A percentile compares a stretch with the other conserved stretches of the same genome.
phyloP scores from a whole-genome alignment of 164 flowering plant genomes.

The Tetrastigma voinierianum region DNA sequence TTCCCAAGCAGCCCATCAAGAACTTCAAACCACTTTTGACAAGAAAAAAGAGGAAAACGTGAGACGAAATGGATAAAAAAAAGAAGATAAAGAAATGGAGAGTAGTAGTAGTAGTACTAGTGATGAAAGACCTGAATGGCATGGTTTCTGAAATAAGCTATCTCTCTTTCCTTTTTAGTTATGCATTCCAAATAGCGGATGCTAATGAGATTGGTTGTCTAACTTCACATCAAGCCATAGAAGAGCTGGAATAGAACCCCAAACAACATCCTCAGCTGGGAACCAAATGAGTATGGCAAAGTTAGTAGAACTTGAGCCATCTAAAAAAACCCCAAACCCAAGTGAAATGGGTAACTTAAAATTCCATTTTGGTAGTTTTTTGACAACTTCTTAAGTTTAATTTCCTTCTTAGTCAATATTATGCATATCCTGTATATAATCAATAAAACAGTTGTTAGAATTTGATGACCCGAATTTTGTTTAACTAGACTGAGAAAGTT shows the following conservation, averaged over 20 bases:
- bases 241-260: conserved; percentile 80
- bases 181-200: conserved; percentile 79
- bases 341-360: not conserved
- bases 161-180: conserved; percentile 81
- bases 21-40: conserved; percentile 95
- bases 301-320: conserved; percentile 93
- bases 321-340: conserved; percentile 38
- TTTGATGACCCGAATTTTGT: no score
- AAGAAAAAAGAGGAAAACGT: conserved; percentile 2
- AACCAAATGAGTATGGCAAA: conserved; percentile 88
- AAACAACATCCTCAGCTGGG: conserved; percentile 88
- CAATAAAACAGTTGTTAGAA: no score
- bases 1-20: conserved; percentile 96
- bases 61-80: not conserved
- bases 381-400: no score
- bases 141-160: conserved; percentile 83
- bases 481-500: no score
- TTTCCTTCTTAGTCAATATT: no score
- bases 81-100: no score
- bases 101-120: not conserved
- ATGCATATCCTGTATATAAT: no score
- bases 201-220: conserved; percentile 90
- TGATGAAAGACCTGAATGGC: conserved; percentile 66
- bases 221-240: conserved; percentile 84
- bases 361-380: no score